A percentile compares a stretch with the other conserved stretches of the same genome.
Evolutionary conservation across 768 basidiomycete species (phyloP).

Genomic region (Rhizopogon salebrosus): DNA sequence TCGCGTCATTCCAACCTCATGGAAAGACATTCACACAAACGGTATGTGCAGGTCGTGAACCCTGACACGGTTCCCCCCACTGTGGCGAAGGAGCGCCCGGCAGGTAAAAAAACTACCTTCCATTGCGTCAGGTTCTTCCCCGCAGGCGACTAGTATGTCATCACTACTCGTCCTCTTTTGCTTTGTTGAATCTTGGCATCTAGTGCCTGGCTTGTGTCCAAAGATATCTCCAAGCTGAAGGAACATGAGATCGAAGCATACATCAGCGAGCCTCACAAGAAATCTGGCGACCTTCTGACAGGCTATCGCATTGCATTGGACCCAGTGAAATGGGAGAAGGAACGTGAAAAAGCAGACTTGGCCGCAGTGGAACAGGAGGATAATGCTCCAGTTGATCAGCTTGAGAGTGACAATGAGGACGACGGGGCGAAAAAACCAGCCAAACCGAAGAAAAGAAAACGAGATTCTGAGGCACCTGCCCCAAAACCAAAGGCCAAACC

Average conservation of each 20-base stretch:
- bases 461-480: conserved; percentile 47
- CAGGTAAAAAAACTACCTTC: conserved; percentile 62
- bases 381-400: conserved; percentile 63
- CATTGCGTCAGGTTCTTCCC: conserved; percentile 90
- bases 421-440: conserved; percentile 45
- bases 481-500: conserved; percentile 36
- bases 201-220: conserved; percentile 81
- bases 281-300: conserved; percentile 64
- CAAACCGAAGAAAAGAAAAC: conserved; percentile 56
- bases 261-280: conserved; percentile 74
- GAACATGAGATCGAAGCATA: conserved; percentile 79
- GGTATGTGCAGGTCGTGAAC: conserved; percentile 64
- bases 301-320: conserved; percentile 76
- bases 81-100: conserved; percentile 70
- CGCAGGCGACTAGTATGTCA: conserved; percentile 83
- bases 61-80: conserved; percentile 53
- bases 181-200: conserved; percentile 8
- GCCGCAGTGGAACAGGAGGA: conserved; percentile 43
- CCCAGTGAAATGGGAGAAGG: conserved; percentile 63
- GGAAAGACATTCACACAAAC: conserved; percentile 9
- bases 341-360: conserved; percentile 29
- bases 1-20: conserved; percentile 21
- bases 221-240: conserved; percentile 78
- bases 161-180: conserved; percentile 5
- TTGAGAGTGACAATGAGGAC: conserved; percentile 47